Conservation (phyloP, 768 basidiomycete genomes). For the Crepidotus variabilis region DNA sequence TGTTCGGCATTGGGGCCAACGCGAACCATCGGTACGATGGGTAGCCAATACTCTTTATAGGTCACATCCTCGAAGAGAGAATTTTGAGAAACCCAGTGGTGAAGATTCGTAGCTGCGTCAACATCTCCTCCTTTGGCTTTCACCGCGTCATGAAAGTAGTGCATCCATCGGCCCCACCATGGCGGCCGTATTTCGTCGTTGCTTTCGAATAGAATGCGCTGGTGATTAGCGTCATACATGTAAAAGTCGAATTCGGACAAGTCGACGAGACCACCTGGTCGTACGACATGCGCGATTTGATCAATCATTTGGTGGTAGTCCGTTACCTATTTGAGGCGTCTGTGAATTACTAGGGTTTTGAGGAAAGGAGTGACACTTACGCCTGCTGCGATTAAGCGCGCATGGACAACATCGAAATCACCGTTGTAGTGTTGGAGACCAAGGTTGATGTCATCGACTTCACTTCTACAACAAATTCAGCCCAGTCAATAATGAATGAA, state of each 20-base stretch:
- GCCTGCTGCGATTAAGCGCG: slow-evolving; percentile 67
- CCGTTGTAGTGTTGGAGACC: slow-evolving; percentile 81
- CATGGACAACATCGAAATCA: slow-evolving; percentile 73
- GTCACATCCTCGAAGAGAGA: slow-evolving; percentile 56
- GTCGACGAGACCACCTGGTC: slow-evolving; percentile 67
- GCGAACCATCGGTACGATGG: slow-evolving; percentile 38
- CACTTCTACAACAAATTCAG: slow-evolving; percentile 46
- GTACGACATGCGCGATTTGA: slow-evolving; percentile 62
- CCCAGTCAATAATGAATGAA: slow-evolving; percentile 2
- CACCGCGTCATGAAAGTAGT: slow-evolving; percentile 48
- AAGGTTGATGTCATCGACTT: slow-evolving; percentile 82
- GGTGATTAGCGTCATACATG: slow-evolving; percentile 51
- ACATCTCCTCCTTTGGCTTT: slow-evolving; percentile 54
- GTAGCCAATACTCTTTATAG: slow-evolving; percentile 59
- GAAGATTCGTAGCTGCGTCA: slow-evolving; percentile 56
- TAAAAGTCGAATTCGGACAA: slow-evolving; percentile 68
- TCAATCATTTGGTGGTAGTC: slow-evolving; percentile 63
- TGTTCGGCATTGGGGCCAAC: slow-evolving; percentile 36
- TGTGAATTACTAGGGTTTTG: slow-evolving; percentile 11
- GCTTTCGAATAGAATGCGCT: slow-evolving; percentile 36
- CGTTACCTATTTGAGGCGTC: slow-evolving; percentile 45
- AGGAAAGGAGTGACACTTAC: slow-evolving; percentile 36
- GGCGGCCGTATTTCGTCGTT: slow-evolving; percentile 41
- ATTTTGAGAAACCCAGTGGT: slow-evolving; percentile 53
- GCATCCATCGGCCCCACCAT: slow-evolving; percentile 63